Conservation (phyloP, 257 asterid species). For the Gynochthodes officinalis region DNA sequence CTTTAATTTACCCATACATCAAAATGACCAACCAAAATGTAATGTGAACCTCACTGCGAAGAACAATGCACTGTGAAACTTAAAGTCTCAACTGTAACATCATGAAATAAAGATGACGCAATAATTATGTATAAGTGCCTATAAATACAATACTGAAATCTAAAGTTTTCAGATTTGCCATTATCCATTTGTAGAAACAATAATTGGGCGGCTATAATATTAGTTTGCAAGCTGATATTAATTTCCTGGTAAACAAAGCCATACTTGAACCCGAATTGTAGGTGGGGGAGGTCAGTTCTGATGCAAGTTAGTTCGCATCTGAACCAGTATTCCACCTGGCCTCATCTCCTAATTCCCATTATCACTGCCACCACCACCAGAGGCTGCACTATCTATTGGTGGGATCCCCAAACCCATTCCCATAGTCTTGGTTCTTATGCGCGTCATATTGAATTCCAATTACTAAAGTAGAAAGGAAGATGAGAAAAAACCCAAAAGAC, state of each 20-base stretch:
- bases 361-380: constrained; percentile 9
- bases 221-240: constrained; percentile 40
- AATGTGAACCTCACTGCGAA: too few species aligned
- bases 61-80: too few species aligned
- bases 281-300: constrained; percentile 32
- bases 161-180: too few species aligned
- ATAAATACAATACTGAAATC: too few species aligned
- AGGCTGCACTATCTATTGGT: constrained; percentile 5
- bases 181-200: too few species aligned
- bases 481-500: background rate
- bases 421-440: constrained; percentile 16
- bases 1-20: background rate
- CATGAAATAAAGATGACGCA: too few species aligned
- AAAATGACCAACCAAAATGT: background rate
- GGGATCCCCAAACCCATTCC: constrained; percentile 12
- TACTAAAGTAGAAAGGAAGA: background rate
- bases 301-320: constrained; percentile 37
- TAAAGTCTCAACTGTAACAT: too few species aligned
- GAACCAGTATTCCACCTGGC: constrained; percentile 55
- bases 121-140: too few species aligned
- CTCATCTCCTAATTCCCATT: constrained; percentile 45
- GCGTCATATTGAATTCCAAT: constrained; percentile 16
- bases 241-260: constrained; percentile 39
- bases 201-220: too few species aligned
- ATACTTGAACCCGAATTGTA: constrained; percentile 37